phyloP scores from a whole-genome alignment of 176 grass and related monocot species.

The Ensete glaucum region DNA sequence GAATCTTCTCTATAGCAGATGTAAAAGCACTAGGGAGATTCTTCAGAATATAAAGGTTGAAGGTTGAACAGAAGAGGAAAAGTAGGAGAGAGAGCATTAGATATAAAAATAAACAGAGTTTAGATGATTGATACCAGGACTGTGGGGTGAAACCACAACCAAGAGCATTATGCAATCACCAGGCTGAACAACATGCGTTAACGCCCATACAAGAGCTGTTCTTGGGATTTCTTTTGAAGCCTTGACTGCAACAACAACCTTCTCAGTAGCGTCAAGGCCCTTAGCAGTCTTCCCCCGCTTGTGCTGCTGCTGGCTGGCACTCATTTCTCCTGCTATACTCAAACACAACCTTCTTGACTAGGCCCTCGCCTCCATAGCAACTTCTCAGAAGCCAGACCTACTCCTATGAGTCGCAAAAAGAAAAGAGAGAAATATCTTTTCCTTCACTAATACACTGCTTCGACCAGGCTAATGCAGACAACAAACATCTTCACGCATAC shows the following conservation, averaged over 20 bases:
- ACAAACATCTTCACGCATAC: constrained; percentile 10
- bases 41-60: no score
- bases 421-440: neutral
- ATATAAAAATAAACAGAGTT: constrained; percentile 12
- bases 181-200: constrained; percentile 83
- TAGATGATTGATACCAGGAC: constrained; percentile 46
- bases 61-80: no score
- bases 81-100: neutral
- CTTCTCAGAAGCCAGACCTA: neutral
- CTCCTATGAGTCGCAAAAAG: neutral
- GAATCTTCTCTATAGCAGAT: no score
- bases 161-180: constrained; percentile 76
- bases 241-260: constrained; percentile 76
- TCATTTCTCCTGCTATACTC: constrained; percentile 16
- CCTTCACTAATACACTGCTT: constrained; percentile 1
- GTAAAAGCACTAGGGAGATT: no score
- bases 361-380: neutral
- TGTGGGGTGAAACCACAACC: constrained; percentile 51
- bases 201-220: constrained; percentile 81
- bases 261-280: constrained; percentile 29
- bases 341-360: neutral
- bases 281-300: constrained; percentile 55
- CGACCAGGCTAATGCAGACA: neutral
- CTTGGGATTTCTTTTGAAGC: constrained; percentile 71
- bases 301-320: constrained; percentile 34